A percentile compares a stretch with the other conserved stretches of the same genome.
These are phyloP conservation scores for Pseudomassariella vexata DNA, from an alignment of 2,329 filamentous ascomycete genomes.

Conservation along the genomic window DNA sequence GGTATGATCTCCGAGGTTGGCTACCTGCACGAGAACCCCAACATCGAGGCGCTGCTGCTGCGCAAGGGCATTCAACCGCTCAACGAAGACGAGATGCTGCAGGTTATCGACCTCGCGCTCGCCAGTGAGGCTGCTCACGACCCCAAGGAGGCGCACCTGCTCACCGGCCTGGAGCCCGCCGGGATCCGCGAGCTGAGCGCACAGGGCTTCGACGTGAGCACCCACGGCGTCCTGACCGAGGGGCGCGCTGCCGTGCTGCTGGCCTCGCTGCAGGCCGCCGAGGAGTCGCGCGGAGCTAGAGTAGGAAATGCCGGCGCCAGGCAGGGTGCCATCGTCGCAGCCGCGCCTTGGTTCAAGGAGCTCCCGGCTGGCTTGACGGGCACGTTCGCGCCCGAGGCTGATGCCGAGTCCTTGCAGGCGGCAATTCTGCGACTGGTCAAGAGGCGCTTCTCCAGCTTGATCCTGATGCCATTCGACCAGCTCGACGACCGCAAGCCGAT, in stretches of 20 bases:
- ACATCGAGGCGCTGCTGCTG: slow-evolving; percentile 12
- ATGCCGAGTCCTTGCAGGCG: slow-evolving; percentile 12
- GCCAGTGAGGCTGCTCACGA: too few species aligned
- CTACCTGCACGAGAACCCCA: slow-evolving; percentile 24
- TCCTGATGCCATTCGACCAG: slow-evolving; percentile 8
- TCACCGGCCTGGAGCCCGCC: slow-evolving; percentile 14
- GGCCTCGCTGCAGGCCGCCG: slow-evolving; percentile 6
- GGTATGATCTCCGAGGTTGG: slow-evolving; percentile 29
- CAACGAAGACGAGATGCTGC: slow-evolving; percentile 15
- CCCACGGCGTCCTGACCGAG: slow-evolving; percentile 7
- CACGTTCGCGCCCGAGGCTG: slow-evolving; percentile 10
- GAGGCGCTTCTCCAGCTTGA: slow-evolving; percentile 11
- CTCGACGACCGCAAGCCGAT: slow-evolving; percentile 12
- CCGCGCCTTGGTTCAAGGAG: slow-evolving; percentile 1
- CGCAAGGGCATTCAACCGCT: slow-evolving; percentile 15
- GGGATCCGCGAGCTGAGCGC: slow-evolving; percentile 9
- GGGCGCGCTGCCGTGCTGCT: slow-evolving; percentile 6
- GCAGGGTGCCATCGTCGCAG: too few species aligned
- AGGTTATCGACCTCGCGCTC: slow-evolving; percentile 19
- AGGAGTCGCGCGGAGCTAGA: too few species aligned
- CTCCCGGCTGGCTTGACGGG: background rate
- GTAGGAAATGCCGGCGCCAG: too few species aligned
- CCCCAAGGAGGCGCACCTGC: slow-evolving; percentile 9
- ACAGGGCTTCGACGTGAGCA: slow-evolving; percentile 13
- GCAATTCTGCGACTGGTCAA: slow-evolving; percentile 4